Evolutionary conservation across 495 filamentous ascomycete species (phyloP).

Genomic region (Penicillium paradoxum): DNA sequence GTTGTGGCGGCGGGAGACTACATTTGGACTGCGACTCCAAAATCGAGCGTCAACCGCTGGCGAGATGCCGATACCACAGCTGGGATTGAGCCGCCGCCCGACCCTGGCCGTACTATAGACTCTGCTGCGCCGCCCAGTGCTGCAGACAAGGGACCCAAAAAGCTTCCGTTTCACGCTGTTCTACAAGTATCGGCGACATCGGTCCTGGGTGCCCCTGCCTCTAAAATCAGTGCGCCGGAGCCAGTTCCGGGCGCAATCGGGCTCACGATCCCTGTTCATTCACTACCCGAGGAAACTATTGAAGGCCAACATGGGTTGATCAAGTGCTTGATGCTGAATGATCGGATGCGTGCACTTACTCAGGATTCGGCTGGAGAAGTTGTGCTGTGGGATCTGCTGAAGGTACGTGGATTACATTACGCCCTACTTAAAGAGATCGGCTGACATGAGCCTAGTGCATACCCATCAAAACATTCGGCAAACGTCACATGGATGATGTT

Average conservation of each 20-base stretch:
- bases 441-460: slow-evolving; percentile 56
- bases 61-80: slow-evolving; percentile 72
- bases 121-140: slow-evolving; percentile 9
- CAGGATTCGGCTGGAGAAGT: slow-evolving; percentile 95
- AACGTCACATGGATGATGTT: slow-evolving; percentile 89
- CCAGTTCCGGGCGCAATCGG: slow-evolving; percentile 53
- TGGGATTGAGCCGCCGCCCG: slow-evolving; percentile 51
- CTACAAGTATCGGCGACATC: slow-evolving; percentile 81
- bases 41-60: slow-evolving; percentile 95
- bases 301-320: slow-evolving; percentile 94
- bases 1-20: slow-evolving; percentile 73
- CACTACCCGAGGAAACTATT: slow-evolving; percentile 78
- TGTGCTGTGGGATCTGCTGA: slow-evolving; percentile 89
- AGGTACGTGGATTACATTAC: slow-evolving; percentile 43
- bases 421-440: background rate
- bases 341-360: slow-evolving; percentile 81
- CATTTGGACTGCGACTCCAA: slow-evolving; percentile 92
- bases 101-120: slow-evolving; percentile 46
- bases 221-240: slow-evolving; percentile 51
- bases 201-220: slow-evolving; percentile 52
- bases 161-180: slow-evolving; percentile 71
- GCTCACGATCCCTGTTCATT: slow-evolving; percentile 60
- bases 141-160: slow-evolving; percentile 40
- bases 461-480: slow-evolving; percentile 82
- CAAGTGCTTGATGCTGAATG: slow-evolving; percentile 88